Evolutionary conservation across 306 rosid genomes (phyloP).

Genomic region (Acacia crassicarpa): DNA sequence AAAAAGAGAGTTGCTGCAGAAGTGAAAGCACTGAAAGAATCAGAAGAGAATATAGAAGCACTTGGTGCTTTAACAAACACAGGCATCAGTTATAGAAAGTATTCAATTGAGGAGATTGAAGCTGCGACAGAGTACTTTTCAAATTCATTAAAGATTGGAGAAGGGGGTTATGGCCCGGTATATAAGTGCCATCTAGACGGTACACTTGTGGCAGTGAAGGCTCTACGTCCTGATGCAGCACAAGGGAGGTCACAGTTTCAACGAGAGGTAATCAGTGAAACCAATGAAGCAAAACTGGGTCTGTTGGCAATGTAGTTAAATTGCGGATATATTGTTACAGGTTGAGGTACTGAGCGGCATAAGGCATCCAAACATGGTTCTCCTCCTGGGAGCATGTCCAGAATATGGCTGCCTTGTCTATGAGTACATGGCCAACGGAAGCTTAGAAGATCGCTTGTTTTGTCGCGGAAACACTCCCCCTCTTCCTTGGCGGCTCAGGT

Average conservation of each 20-base stretch:
- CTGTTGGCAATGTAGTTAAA: not conserved
- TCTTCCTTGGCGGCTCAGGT: conserved; percentile 49
- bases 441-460: conserved; percentile 45
- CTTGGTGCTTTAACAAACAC: not conserved
- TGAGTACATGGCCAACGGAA: conserved; percentile 44
- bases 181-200: not conserved
- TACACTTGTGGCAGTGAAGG: not conserved
- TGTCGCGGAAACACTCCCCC: conserved; percentile 29
- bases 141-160: not conserved
- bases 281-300: not conserved
- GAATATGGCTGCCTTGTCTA: conserved; percentile 54
- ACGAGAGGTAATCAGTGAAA: not conserved
- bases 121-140: not conserved
- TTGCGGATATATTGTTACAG: conserved; percentile 19
- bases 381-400: conserved; percentile 24
- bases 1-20: not conserved
- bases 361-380: conserved; percentile 55
- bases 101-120: not conserved
- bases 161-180: not conserved
- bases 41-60: not conserved
- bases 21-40: not conserved
- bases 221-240: not conserved
- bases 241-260: not conserved
- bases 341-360: conserved; percentile 50
- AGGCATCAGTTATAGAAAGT: not conserved